Evolutionary conservation across 768 basidiomycete species (phyloP), one percentile per base, ranked within the genome.

Genomic region (Baorangia bicolor): DNA sequence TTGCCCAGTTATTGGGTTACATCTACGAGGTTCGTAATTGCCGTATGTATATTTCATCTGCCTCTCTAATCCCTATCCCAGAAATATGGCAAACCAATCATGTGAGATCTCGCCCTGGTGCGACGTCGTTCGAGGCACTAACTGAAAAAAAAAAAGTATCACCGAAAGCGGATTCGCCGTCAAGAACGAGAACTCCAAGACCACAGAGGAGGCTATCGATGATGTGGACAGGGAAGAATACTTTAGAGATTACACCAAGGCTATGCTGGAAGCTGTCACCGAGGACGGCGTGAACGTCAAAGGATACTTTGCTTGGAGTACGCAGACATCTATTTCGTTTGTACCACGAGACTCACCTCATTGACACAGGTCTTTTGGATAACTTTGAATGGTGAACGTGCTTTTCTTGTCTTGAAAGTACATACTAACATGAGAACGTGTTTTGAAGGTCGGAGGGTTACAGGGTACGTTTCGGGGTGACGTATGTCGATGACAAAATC

Each of bases 111-210:
- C n/a, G n/a, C n/a, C n/a, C n/a, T n/a, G n/a, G n/a, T n/a, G n/a
- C n/a, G n/a, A n/a, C n/a, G n/a, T n/a, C n/a, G n/a, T n/a, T n/a
- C n/a, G n/a, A n/a, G n/a, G n/a, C n/a, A n/a, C n/a, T n/a, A n/a
- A n/a, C n/a, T n/a, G n/a, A n/a, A n/a, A n/a, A n/a, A n/a, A n/a
- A n/a, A n/a, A n/a, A n/a, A 87, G 85, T 61, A 83, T 88, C 16
- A 89, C 87, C 4, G 86, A 89, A 71, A 90, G 88, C 62, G 88
- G 87, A 0, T 90, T 88, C 63, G 81, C 87, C 9, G 86, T 88
- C 49, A 87, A 86, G 67, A 77, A 81, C 54, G 88, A 89, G 69
- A 79, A 76, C 64, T 67, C 66, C 41, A 75, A 81, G 72, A 73
- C 85, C 2, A 59, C 82, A 12, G 81, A 83, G 53, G 73, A 83